Conservation (phyloP, 176 grass and related monocot species). For the Poa annua region DNA sequence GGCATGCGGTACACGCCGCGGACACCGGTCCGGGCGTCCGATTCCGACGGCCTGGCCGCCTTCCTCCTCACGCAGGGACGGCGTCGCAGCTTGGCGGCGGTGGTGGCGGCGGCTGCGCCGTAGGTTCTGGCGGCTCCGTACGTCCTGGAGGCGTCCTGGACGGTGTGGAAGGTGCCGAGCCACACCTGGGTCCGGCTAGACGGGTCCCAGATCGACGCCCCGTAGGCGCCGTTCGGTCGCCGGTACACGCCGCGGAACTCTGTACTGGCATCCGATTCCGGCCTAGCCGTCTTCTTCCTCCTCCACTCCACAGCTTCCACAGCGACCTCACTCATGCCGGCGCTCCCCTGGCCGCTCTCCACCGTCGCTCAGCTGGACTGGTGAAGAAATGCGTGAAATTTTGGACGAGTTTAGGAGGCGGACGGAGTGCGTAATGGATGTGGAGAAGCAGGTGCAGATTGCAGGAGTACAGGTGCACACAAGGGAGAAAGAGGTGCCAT, state of each 20-base stretch:
- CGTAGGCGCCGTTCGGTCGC: too few species aligned
- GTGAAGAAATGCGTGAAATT: neutral
- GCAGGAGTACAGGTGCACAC: too few species aligned
- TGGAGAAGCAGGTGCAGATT: too few species aligned
- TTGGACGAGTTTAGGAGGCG: neutral
- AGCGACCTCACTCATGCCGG: neutral
- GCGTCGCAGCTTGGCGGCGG: neutral
- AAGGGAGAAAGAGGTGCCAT: too few species aligned
- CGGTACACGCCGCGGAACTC: too few species aligned
- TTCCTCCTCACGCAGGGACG: constrained; percentile 43
- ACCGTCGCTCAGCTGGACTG: neutral
- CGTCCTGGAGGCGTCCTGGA: neutral
- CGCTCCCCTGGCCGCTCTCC: too few species aligned
- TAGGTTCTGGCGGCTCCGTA: neutral
- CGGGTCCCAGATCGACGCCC: too few species aligned
- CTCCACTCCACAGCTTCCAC: neutral
- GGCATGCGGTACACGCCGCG: neutral
- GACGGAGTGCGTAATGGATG: neutral
- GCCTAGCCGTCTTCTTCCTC: neutral
- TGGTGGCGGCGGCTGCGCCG: neutral
- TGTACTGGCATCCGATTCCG: too few species aligned
- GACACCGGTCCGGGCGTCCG: neutral
- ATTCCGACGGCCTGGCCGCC: neutral
- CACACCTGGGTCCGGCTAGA: too few species aligned
- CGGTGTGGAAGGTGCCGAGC: too few species aligned